Evolutionary conservation across 2,329 filamentous ascomycete species (phyloP), one percentile per base, ranked within the genome.

Genomic region (Lachnellula hyalina): DNA sequence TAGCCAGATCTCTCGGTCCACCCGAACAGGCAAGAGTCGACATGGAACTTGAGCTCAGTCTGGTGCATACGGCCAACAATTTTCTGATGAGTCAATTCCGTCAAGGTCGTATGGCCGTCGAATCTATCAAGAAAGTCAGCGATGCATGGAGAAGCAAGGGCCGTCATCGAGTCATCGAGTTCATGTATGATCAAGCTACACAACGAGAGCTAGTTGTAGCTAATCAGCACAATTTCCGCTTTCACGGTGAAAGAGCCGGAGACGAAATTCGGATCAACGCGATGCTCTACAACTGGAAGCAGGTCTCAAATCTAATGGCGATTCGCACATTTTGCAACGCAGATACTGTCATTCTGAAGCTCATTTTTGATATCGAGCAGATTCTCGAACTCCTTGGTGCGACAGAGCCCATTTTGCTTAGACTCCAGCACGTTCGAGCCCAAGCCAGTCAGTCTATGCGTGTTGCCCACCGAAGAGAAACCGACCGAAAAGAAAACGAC

Each of bases 131-230:
- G 53, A 67, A 64, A 52, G 63, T 59, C 2, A 61, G 63, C n/a
- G 66, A 69, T 25, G 49, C 45, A 7, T 70, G 77, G 77, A 68
- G 65, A 34, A 68, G 70, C 1, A 77, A 75, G 54, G 76, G 77
- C 48, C 68, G 76, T 11, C 73, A 75, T 15, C 70, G 71, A 41
- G 76, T 80, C 21, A 68, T 73, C 8, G 74, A 80, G 55, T 81
- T 81, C 62, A 73, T 74, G 58, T 81, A 77, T 60, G 77, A 80
- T 62, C 75, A 79, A 63, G 65, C 65, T 19, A 79, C 76, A 8
- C 78, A 81, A 61, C 71, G 72, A 11, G 71, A 75, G 19, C 64
- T 81, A 5, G 73, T 81, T 53, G 60, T 70, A 11, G 66, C 69
- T 46, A 79, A 80, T 57, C 66, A 77, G 47, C 67, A 72, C 15